These are phyloP conservation scores for Phytopythium cucurbitacearum DNA, from an alignment of 352 stramenopile genomes.

Conservation along the genomic window DNA sequence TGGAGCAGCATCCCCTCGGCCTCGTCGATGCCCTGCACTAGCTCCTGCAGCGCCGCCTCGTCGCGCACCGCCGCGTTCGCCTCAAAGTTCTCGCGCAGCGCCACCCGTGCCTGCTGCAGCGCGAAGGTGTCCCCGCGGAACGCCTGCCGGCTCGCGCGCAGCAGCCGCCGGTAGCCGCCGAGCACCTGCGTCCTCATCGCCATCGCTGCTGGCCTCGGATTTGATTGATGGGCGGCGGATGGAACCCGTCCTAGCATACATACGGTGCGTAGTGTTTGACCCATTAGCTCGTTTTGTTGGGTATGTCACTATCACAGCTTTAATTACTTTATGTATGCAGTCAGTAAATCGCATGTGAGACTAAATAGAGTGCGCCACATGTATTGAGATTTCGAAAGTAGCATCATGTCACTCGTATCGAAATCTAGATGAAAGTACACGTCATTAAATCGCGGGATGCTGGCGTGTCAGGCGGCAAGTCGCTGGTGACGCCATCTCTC, in stretches of 20 bases:
- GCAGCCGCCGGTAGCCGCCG: constrained; percentile 67
- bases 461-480: neutral
- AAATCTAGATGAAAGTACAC: neutral
- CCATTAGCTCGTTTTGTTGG: no score
- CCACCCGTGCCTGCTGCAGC: constrained; percentile 43
- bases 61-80: constrained; percentile 60
- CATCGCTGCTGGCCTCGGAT: constrained; percentile 14
- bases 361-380: no score
- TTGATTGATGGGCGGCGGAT: neutral
- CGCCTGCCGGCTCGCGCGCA: constrained; percentile 66
- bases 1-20: constrained; percentile 82
- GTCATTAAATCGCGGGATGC: neutral
- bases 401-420: neutral
- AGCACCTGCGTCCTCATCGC: constrained; percentile 59
- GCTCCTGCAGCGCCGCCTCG: constrained; percentile 36
- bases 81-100: constrained; percentile 68
- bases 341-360: no score
- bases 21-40: constrained; percentile 77
- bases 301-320: no score
- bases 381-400: neutral
- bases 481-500: constrained; percentile 19
- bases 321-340: no score
- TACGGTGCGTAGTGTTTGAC: no score
- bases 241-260: neutral
- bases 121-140: constrained; percentile 73